Percentiles rank a stretch among this genome's conserved stretches.
Conservation (phyloP, 192 early-diverging fungal species). For the Backusella circina region DNA sequence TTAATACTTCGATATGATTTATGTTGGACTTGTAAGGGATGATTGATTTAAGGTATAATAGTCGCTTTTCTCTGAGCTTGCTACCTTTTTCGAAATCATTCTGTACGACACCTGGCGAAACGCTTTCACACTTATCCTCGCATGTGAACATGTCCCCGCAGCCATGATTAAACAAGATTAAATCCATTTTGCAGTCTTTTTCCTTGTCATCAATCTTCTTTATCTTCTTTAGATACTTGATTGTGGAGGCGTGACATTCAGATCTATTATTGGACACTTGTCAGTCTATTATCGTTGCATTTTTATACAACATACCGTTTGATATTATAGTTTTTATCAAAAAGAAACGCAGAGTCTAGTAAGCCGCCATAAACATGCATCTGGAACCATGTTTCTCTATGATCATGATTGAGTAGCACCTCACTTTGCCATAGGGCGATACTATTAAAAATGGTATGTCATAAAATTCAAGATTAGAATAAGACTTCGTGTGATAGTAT, state of each 20-base stretch:
- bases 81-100: not conserved
- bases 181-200: not conserved
- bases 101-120: not conserved
- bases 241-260: not conserved
- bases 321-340: not conserved
- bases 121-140: constrained; percentile 2
- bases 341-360: not conserved
- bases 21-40: constrained; percentile 5
- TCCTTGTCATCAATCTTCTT: not conserved
- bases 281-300: not conserved
- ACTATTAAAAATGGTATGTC: not conserved
- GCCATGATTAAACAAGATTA: not conserved
- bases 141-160: not conserved
- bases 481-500: constrained; percentile 5
- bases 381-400: not conserved
- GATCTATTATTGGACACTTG: not conserved
- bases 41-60: constrained; percentile 4
- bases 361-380: not conserved
- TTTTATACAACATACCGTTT: not conserved
- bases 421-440: constrained; percentile 7
- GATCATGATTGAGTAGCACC: constrained; percentile 5
- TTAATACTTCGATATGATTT: constrained; percentile 11
- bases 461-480: constrained; percentile 1
- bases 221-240: constrained; percentile 9
- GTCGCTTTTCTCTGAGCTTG: constrained; percentile 2